phyloP scores from a whole-genome alignment of 2,329 filamentous ascomycete species.

The Sporothrix pseudoabietina region DNA sequence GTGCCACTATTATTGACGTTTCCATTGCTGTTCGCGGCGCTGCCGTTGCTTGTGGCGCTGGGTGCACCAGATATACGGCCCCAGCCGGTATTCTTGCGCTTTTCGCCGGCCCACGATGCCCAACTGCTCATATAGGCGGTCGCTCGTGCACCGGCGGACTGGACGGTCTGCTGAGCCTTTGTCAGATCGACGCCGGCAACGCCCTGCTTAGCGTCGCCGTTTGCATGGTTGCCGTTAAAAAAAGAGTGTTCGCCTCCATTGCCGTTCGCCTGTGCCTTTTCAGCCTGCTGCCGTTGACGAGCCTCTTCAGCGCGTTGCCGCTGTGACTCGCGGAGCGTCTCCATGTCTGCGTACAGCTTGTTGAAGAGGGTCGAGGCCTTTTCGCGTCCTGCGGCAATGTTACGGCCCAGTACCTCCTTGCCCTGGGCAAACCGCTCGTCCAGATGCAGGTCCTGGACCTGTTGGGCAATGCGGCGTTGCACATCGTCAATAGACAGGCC shows the following conservation, averaged over 20 bases:
- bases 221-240: not conserved
- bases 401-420: conserved; percentile 82
- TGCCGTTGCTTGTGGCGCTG: conserved; percentile 20
- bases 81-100: conserved; percentile 62
- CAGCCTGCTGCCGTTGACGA: conserved; percentile 38
- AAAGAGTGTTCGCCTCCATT: not conserved
- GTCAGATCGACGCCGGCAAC: conserved; percentile 41
- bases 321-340: conserved; percentile 74
- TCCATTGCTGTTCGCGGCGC: conserved; percentile 8
- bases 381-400: conserved; percentile 82
- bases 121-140: conserved; percentile 69
- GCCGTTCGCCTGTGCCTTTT: conserved; percentile 12
- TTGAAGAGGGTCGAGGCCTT: conserved; percentile 87
- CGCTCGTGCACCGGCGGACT: conserved; percentile 58
- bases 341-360: conserved; percentile 87
- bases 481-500: conserved; percentile 93
- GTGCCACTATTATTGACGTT: conserved; percentile 14
- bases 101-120: conserved; percentile 73
- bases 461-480: conserved; percentile 83
- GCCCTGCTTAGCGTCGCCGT: not conserved
- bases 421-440: conserved; percentile 87
- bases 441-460: conserved; percentile 89
- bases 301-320: conserved; percentile 62
- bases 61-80: conserved; percentile 36
- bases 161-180: conserved; percentile 51